Evolutionary conservation across 176 grass and related monocot genomes (phyloP).

Genomic region (Lolium multiflorum): DNA sequence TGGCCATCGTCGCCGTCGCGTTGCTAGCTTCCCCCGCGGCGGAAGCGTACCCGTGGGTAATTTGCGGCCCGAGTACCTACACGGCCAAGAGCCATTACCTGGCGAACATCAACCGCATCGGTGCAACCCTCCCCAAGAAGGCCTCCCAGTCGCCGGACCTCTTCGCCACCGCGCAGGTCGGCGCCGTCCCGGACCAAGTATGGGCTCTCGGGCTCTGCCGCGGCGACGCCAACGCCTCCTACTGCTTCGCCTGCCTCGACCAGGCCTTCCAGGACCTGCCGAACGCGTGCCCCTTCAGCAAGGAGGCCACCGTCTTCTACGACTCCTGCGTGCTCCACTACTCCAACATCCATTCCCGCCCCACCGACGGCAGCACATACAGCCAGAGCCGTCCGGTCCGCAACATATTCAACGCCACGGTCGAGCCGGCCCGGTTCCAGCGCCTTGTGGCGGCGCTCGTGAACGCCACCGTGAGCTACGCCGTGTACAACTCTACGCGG

Average conservation of each 20-base stretch:
- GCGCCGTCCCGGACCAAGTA: conserved; percentile 23
- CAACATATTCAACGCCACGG: neutral
- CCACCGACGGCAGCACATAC: neutral
- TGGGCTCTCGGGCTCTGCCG: conserved; percentile 47
- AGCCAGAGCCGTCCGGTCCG: neutral
- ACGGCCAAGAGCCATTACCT: conserved; percentile 41
- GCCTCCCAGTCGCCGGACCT: conserved; percentile 33
- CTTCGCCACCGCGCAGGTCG: conserved; percentile 28
- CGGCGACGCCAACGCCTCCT: conserved; percentile 27
- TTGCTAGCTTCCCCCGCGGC: neutral
- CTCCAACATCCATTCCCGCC: conserved; percentile 5
- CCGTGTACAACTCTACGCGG: neutral
- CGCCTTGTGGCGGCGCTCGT: neutral
- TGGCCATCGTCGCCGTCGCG: neutral
- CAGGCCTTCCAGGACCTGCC: conserved; percentile 29
- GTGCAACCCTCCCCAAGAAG: conserved; percentile 22
- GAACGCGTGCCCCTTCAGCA: conserved; percentile 7
- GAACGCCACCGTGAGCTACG: conserved; percentile 8
- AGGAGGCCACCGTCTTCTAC: conserved; percentile 33
- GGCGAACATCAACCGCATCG: conserved; percentile 39
- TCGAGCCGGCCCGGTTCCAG: conserved; percentile 1
- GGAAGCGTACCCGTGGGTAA: neutral
- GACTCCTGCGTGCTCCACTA: conserved; percentile 37
- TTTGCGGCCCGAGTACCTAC: neutral
- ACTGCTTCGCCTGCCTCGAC: conserved; percentile 25